Evolutionary conservation across 2,329 filamentous ascomycete genomes (phyloP), one percentile per base, ranked within the genome.

Genomic region (Aspergillus tubingensis): DNA sequence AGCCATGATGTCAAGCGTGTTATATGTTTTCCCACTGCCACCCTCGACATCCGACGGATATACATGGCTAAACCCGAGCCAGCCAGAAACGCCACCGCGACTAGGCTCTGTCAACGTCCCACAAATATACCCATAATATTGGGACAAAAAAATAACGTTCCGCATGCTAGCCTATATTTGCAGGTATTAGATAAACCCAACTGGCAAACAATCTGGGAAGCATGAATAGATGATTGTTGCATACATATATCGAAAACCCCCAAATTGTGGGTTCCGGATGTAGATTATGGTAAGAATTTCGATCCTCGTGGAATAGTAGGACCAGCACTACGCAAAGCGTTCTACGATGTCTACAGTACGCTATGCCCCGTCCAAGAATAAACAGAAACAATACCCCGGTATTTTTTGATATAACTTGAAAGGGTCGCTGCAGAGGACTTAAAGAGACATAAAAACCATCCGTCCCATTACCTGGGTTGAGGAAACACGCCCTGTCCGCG

Each of bases 351-450:
- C 25, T 50, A 50, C 47, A 32, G 25, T 27, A 17, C 25, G 8
- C 25, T 49, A 27, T 27, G 17, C n/a, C 47, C 47, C 47, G 19
- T 30, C 23, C 27, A 50, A 52, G 44, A 38, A 59, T 36, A 62
- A 61, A 54, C 64, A 57, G 65, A 61, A 61, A 63, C 68, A 67
- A 67, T 64, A 68, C 72, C 73, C 73, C 73, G 67, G 67, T 73
- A 65, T 71, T 74, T 74, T 74, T 74, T 74, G 65, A 75, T 74
- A 72, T 72, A 73, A 76, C 73, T 74, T 72, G 67, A 65, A 72
- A 71, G 70, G 65, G 69, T 70, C 74, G 72, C 74, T 74, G 73
- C 68, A 74, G 70, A 75, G 74, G 74, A 74, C 70, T 53, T 76
- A 76, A 67, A 70, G 71, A 66, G 72, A 76, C 71, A 76, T 73